These are phyloP conservation scores for Ascochyta rabiei DNA, from an alignment of 2,329 filamentous ascomycete species.

Conservation along the genomic window DNA sequence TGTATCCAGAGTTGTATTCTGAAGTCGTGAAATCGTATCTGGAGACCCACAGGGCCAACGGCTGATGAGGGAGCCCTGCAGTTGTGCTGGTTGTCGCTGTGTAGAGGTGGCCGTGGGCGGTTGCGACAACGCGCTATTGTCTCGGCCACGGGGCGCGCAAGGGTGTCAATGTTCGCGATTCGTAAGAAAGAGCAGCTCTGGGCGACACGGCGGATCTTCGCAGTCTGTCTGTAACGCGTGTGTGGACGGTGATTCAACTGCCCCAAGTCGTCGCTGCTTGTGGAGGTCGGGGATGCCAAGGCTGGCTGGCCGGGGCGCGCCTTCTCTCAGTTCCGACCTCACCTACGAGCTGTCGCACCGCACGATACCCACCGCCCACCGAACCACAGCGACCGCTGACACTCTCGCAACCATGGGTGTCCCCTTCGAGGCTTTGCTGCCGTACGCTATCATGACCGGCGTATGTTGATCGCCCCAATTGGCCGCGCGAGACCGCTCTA, in stretches of 20 bases:
- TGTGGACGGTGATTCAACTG: constrained; percentile 34
- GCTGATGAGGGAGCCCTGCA: constrained; percentile 17
- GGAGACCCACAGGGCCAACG: neutral
- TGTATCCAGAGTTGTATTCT: neutral
- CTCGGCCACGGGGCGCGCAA: constrained; percentile 20
- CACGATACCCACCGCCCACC: constrained; percentile 23
- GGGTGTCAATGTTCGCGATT: constrained; percentile 40
- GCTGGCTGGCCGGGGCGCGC: constrained; percentile 14
- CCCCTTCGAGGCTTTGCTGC: constrained; percentile 69
- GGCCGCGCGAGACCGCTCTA: constrained; percentile 19
- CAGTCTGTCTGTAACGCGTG: constrained; percentile 33
- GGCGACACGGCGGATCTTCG: constrained; percentile 45
- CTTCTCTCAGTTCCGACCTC: constrained; percentile 17
- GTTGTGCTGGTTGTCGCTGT: constrained; percentile 36
- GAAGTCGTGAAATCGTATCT: neutral
- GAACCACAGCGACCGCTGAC: constrained; percentile 28
- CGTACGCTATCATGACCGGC: constrained; percentile 67
- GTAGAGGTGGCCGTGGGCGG: constrained; percentile 30
- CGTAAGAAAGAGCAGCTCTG: constrained; percentile 30
- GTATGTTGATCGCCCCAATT: constrained; percentile 52
- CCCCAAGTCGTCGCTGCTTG: constrained; percentile 37
- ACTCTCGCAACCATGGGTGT: constrained; percentile 62
- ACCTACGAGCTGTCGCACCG: constrained; percentile 6
- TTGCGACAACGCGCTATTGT: constrained; percentile 33
- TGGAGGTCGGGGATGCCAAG: constrained; percentile 25